Evolutionary conservation across 257 asterid genomes (phyloP).

Genomic region (Solanum peruvianum): DNA sequence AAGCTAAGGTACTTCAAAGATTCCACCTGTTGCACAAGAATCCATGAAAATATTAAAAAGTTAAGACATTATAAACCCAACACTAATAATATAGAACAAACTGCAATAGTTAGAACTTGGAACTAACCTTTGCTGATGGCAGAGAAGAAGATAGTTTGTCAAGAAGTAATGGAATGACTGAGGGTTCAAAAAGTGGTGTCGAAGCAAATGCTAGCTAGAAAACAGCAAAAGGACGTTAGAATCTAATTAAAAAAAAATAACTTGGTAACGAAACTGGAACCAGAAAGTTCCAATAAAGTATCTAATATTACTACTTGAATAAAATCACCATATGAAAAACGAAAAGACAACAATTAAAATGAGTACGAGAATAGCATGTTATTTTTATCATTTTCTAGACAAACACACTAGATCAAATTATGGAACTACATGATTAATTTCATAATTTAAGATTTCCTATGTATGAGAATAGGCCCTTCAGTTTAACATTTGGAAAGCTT

Average conservation of each 20-base stretch:
- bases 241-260: not conserved
- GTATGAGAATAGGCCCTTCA: not conserved
- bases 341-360: not conserved
- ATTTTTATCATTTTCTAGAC: not conserved
- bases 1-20: slow-evolving; percentile 70
- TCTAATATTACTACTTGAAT: not conserved
- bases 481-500: not conserved
- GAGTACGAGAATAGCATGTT: not conserved
- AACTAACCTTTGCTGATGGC: slow-evolving; percentile 76
- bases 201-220: slow-evolving; percentile 89
- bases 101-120: slow-evolving; percentile 7
- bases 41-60: slow-evolving; percentile 4
- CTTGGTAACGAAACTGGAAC: not conserved
- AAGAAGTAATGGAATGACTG: slow-evolving; percentile 64
- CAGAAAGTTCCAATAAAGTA: not conserved
- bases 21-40: slow-evolving; percentile 50
- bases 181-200: slow-evolving; percentile 77
- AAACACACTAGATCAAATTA: not conserved
- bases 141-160: slow-evolving; percentile 83
- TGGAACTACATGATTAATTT: not conserved
- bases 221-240: slow-evolving; percentile 17
- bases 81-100: slow-evolving; percentile 1
- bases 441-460: not conserved
- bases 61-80: not conserved
- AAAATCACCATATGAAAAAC: not conserved